Evolutionary conservation across 371 early-diverging fungal species (phyloP).

Genomic region (Sporodiniella umbellata): DNA sequence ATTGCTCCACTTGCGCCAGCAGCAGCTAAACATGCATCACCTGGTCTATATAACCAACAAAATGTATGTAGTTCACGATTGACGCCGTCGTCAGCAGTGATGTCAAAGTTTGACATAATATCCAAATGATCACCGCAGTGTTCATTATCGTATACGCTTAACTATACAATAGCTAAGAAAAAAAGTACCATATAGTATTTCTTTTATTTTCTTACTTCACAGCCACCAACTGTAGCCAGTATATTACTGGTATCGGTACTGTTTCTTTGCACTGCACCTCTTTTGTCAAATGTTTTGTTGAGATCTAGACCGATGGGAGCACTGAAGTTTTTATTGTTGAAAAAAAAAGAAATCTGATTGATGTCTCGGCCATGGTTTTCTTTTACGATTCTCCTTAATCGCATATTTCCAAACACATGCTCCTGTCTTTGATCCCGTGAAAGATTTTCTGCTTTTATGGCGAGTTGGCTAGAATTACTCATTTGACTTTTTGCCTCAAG

Average conservation of each 20-base stretch:
- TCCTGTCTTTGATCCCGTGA: conserved; percentile 3
- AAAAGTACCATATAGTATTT: no score
- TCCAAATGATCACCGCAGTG: conserved; percentile 90
- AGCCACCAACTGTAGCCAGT: conserved; percentile 68
- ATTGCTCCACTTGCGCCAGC: conserved; percentile 63
- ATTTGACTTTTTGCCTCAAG: neutral
- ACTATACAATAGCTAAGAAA: no score
- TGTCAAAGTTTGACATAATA: conserved; percentile 83
- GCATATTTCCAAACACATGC: conserved; percentile 65
- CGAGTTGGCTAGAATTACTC: neutral
- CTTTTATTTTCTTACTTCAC: conserved; percentile 55
- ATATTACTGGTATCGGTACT: conserved; percentile 70
- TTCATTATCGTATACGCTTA: conserved; percentile 87
- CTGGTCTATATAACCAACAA: conserved; percentile 66
- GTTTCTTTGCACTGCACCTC: conserved; percentile 63
- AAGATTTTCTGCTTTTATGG: neutral
- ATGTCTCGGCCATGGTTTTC: conserved; percentile 82
- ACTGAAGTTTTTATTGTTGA: conserved; percentile 52
- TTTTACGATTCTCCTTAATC: conserved; percentile 78
- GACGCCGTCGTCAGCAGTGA: conserved; percentile 32
- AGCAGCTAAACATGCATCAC: conserved; percentile 67
- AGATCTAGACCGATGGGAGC: conserved; percentile 54
- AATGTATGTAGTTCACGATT: conserved; percentile 53
- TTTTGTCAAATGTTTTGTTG: conserved; percentile 63
- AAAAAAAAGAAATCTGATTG: conserved; percentile 69